These are phyloP conservation scores for Fraxinus sp. DNA, from an alignment of 305 asterid genomes.

Conservation along the genomic window DNA sequence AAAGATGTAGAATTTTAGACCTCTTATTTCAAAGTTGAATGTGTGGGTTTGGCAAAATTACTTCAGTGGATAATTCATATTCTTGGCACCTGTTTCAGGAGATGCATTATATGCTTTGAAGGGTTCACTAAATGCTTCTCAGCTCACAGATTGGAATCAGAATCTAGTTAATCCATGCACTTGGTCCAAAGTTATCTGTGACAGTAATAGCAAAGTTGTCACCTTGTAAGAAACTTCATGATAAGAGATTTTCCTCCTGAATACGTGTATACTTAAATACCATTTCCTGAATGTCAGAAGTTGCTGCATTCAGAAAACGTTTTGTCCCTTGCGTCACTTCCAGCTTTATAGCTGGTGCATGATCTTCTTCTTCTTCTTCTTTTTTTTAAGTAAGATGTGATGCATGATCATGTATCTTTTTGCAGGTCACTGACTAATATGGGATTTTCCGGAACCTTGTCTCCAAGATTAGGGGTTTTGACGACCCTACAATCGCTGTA, in stretches of 20 bases:
- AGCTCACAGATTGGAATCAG: conserved; percentile 75
- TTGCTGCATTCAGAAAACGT: neutral
- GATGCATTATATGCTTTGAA: conserved; percentile 67
- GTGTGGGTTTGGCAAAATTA: neutral
- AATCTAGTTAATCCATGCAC: conserved; percentile 91
- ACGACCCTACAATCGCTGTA: conserved; percentile 70
- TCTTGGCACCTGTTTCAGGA: conserved; percentile 42
- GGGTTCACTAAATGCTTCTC: conserved; percentile 67
- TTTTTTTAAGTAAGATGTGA: neutral
- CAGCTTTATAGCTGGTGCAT: neutral
- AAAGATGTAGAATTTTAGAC: neutral
- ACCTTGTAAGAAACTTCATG: conserved; percentile 57
- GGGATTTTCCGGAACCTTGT: conserved; percentile 81
- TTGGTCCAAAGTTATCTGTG: conserved; percentile 81
- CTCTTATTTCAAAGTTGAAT: neutral
- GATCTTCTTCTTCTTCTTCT: too few species aligned
- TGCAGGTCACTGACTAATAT: conserved; percentile 84
- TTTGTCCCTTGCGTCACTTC: neutral
- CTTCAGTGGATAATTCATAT: neutral
- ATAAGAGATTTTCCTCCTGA: neutral
- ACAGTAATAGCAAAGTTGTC: conserved; percentile 45
- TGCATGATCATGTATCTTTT: neutral
- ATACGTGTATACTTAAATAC: neutral
- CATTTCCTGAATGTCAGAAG: conserved; percentile 8
- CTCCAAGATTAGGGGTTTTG: conserved; percentile 67